These are phyloP conservation scores for Collybia sordida DNA, from an alignment of 768 basidiomycete genomes.

Conservation along the genomic window DNA sequence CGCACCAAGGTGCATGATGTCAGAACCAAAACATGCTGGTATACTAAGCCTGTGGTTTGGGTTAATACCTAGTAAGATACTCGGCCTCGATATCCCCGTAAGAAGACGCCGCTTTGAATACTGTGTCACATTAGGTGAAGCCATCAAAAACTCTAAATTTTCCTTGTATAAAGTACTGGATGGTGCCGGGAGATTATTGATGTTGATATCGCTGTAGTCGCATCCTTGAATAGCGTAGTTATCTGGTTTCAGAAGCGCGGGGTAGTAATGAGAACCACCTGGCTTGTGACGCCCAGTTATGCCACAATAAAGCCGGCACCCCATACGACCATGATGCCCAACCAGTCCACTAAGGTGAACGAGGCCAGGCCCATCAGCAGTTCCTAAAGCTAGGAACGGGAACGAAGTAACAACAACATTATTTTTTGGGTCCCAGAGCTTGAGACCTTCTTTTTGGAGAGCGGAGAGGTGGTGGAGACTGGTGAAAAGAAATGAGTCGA, in stretches of 20 bases:
- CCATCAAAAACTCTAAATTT: conserved; percentile 6
- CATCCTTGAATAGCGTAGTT: conserved; percentile 3
- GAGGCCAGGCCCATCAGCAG: conserved; percentile 2
- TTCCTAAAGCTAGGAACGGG: conserved; percentile 20
- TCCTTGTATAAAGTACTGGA: background rate
- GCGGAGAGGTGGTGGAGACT: conserved; percentile 24
- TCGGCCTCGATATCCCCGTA: background rate
- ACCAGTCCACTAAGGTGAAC: background rate
- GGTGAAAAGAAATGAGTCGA: conserved; percentile 13
- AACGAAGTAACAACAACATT: conserved; percentile 12
- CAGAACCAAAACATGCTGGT: background rate
- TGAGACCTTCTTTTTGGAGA: conserved; percentile 10
- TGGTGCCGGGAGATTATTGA: conserved; percentile 4
- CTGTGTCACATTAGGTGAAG: background rate
- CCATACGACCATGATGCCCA: background rate
- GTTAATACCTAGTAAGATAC: background rate
- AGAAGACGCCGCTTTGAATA: background rate
- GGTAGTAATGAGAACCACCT: conserved; percentile 16
- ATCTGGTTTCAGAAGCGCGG: background rate
- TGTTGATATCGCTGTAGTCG: conserved; percentile 21
- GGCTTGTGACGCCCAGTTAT: conserved; percentile 16
- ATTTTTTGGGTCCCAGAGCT: conserved; percentile 25
- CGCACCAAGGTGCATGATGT: background rate
- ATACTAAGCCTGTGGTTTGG: background rate
- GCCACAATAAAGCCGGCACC: background rate